Conservation (phyloP, 1,284 basidiomycete genomes). For the Amylostereum chailletii region DNA sequence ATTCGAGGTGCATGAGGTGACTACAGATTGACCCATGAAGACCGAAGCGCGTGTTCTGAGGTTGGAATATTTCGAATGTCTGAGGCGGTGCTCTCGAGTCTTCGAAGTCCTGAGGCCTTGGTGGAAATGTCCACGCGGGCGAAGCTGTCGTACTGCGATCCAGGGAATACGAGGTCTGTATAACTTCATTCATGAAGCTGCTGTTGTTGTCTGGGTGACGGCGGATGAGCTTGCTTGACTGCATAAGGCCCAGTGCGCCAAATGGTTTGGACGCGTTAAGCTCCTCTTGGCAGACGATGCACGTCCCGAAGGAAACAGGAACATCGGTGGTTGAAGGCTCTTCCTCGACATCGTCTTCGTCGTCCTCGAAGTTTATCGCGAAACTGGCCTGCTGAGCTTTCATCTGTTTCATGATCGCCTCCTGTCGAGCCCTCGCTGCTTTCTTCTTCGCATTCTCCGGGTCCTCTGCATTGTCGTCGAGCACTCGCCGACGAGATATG, state of each 20-base stretch:
- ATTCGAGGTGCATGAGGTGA: slow-evolving; percentile 96
- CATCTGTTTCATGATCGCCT: slow-evolving; percentile 89
- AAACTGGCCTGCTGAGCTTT: slow-evolving; percentile 86
- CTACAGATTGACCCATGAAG: slow-evolving; percentile 87
- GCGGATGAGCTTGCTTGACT: slow-evolving; percentile 83
- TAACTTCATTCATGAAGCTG: slow-evolving; percentile 66
- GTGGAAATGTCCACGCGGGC: slow-evolving; percentile 40
- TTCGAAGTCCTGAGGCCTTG: slow-evolving; percentile 36
- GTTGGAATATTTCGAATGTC: slow-evolving; percentile 71
- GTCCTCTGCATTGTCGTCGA: slow-evolving; percentile 36
- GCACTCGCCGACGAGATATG: slow-evolving; percentile 34
- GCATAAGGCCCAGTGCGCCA: slow-evolving; percentile 84
- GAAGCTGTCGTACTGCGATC: slow-evolving; percentile 38
- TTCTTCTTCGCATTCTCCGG: slow-evolving; percentile 64
- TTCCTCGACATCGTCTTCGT: slow-evolving; percentile 51
- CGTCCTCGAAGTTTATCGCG: slow-evolving; percentile 66
- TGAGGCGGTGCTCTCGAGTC: slow-evolving; percentile 38
- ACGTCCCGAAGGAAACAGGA: slow-evolving; percentile 72
- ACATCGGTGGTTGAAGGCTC: slow-evolving; percentile 38
- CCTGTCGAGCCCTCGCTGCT: slow-evolving; percentile 80
- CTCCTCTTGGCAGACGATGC: slow-evolving; percentile 97
- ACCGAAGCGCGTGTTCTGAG: slow-evolving; percentile 72
- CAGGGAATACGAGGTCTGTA: slow-evolving; percentile 58
- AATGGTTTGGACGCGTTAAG: slow-evolving; percentile 71
- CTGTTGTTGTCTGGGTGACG: slow-evolving; percentile 69